These are phyloP conservation scores for Citrus cavaleriei DNA, from an alignment of 345 rosid genomes.

Conservation along the genomic window DNA sequence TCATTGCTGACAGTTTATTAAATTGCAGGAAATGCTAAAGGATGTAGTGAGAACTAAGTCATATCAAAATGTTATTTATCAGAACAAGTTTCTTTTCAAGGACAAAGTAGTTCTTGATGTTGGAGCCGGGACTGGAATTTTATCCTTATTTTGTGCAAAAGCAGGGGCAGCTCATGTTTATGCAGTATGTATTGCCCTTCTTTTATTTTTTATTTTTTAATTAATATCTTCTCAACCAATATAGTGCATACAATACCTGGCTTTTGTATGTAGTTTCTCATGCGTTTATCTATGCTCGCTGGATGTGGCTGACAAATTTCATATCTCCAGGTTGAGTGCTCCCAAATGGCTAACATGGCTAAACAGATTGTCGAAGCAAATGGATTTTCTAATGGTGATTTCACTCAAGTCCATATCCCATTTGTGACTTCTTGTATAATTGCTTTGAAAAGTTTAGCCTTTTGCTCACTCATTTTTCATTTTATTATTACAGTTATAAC, in stretches of 20 bases:
- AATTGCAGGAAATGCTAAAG: conserved; percentile 93
- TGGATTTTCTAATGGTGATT: conserved; percentile 77
- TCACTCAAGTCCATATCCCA: background rate
- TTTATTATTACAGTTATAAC: conserved; percentile 61
- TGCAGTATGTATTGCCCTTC: conserved; percentile 47
- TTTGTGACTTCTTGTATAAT: background rate
- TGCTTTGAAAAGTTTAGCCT: background rate
- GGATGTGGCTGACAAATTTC: conserved; percentile 6
- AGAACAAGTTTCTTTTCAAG: conserved; percentile 86
- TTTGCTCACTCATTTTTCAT: background rate
- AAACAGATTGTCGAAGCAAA: conserved; percentile 82
- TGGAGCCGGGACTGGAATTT: conserved; percentile 98
- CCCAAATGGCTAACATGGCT: conserved; percentile 94
- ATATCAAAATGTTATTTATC: conserved; percentile 90
- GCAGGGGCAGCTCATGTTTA: conserved; percentile 94
- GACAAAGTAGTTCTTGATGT: conserved; percentile 93
- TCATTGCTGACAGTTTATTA: conserved; percentile 3
- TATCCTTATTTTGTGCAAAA: conserved; percentile 95
- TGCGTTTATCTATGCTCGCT: background rate
- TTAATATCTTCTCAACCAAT: background rate
- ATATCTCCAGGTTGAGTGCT: conserved; percentile 71
- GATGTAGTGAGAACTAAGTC: conserved; percentile 95
- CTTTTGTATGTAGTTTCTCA: background rate
- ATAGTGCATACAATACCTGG: background rate
- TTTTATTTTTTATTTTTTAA: background rate